Evolutionary conservation across 2,329 filamentous ascomycete genomes (phyloP), one percentile per base, ranked within the genome.

Genomic region (Fusarium devonianum): DNA sequence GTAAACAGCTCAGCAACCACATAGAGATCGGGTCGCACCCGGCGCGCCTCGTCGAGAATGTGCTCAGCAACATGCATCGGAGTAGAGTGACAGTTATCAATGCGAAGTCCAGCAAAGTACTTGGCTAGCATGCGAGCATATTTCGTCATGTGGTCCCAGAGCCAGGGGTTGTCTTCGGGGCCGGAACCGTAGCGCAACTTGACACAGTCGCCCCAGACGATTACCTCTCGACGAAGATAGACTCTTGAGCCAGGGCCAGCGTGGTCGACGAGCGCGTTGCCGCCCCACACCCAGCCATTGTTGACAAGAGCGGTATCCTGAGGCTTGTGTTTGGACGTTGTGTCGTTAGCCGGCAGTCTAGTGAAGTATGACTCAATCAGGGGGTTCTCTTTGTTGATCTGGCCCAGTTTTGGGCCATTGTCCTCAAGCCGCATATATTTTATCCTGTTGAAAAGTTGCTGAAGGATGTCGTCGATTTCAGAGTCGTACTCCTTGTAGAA

Each of bases 241-340:
- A 93, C 92, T 46, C 87, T 86, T 7, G 93, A 96, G 35, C 89
- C 79, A 0, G 92, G 88, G 0, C 95, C 95, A 21, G 94, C 94
- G 66, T 97, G 94, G 74, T 99, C 94, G 32, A 90, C 82, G 72
- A 97, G 82, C 2, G 94, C 93, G 73, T 97, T 95, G 5, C 93
- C 93, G 49, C 90, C 93, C 94, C 94, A 99, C 7, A 99, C 92
- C 94, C 94, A 99, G 32, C 94, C 94, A 67, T 99, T 99, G 73
- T 97, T 97, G 29, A 87, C 92, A 40, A 99, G 75, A 3, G 90
- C 90, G 34, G 96, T 79, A 32, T 92, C 87, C 48, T 87, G 87
- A 2, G 86, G 80, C 48, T 86, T 86, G 66, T 95, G 88, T 65
- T 90, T 86, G 53, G 85, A 80, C 1, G 94, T 96, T 9, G 80